Percentiles rank a stretch among this genome's conserved stretches.
These are phyloP conservation scores for Cicer cuneatum DNA, from an alignment of 306 rosid genomes.

Conservation along the genomic window DNA sequence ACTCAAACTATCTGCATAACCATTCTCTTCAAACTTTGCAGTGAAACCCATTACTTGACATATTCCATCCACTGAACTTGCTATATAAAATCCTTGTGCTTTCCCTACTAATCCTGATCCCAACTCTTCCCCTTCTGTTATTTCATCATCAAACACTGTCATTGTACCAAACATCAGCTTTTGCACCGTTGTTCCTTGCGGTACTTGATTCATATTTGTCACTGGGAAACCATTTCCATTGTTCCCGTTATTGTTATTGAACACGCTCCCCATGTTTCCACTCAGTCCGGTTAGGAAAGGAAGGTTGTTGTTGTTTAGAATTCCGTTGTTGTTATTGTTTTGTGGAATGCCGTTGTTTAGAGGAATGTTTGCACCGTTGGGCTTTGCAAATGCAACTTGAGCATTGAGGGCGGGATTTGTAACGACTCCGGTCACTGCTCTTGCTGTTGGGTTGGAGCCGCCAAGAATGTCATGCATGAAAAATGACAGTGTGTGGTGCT, in stretches of 20 bases:
- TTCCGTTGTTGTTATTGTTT: constrained; percentile 69
- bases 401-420: constrained; percentile 76
- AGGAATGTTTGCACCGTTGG: constrained; percentile 75
- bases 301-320: constrained; percentile 75
- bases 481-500: constrained; percentile 54
- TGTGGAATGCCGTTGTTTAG: constrained; percentile 64
- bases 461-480: constrained; percentile 84
- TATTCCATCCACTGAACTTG: constrained; percentile 71
- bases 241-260: constrained; percentile 53
- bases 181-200: constrained; percentile 62
- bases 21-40: constrained; percentile 68
- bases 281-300: constrained; percentile 87
- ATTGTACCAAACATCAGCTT: constrained; percentile 79
- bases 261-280: constrained; percentile 56
- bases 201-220: constrained; percentile 55
- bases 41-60: constrained; percentile 82
- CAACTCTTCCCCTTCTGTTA: constrained; percentile 76
- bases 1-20: constrained; percentile 67
- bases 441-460: constrained; percentile 75
- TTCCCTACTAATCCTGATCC: constrained; percentile 78
- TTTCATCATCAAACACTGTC: constrained; percentile 76
- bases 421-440: constrained; percentile 71
- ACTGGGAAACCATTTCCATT: constrained; percentile 59
- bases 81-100: constrained; percentile 83
- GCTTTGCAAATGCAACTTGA: constrained; percentile 85